Base-by-base conservation (phyloP, 2,329 filamentous ascomycete genomes). In the Aspergillus caelatus region DNA sequence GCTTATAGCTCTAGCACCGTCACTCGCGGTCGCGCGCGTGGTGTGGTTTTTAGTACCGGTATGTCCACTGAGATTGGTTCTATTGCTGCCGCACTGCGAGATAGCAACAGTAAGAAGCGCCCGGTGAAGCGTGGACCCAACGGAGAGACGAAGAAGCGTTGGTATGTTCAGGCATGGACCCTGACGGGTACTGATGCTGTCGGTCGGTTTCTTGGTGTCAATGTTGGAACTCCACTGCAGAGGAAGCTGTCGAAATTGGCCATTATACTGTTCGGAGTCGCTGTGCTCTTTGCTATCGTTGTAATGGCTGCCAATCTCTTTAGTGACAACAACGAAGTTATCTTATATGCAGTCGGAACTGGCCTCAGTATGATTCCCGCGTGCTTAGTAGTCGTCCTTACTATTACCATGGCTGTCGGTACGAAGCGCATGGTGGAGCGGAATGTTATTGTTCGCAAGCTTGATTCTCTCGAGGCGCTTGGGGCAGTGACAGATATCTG, bases 141-240 rank as follows among this genome's bases (percentile, higher is more conserved):
- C 72, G 70, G 82, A 77, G 65, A 80, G 79, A 80, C 67, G 54
- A 76, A 84, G 66, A 77, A 85, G 54, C 78, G 82, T 57, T 81
- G 82, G 62, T 83, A 85, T 62, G 68, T 77, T 1, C 73, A 82
- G 66, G 80, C 81, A n/a, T 81, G 77, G 71, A 67, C 74, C 34
- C 72, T 83, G 21, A 88, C 85, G 7, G 70, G 81, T 39, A 80
- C 78, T 23, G 85, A 88, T 71, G 83, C 82, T n/a, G 71, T 88
- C 58, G 86, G 85, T 11, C 80, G 82, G 56, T 89, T 91, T 71
- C 80, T 91, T 2, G 88, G 89, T 60, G 82, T 90, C 61, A 88
- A 85, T 62, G 83, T 88, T 23, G 88, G 89, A 59, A 91, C 88
- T 26, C 89, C 88, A 8, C 81, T 91, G 19, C 87, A 90, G 73